Evolutionary conservation across 352 stramenopile species (phyloP), one percentile per base, ranked within the genome.

Genomic region (Phytopythium sindhum): DNA sequence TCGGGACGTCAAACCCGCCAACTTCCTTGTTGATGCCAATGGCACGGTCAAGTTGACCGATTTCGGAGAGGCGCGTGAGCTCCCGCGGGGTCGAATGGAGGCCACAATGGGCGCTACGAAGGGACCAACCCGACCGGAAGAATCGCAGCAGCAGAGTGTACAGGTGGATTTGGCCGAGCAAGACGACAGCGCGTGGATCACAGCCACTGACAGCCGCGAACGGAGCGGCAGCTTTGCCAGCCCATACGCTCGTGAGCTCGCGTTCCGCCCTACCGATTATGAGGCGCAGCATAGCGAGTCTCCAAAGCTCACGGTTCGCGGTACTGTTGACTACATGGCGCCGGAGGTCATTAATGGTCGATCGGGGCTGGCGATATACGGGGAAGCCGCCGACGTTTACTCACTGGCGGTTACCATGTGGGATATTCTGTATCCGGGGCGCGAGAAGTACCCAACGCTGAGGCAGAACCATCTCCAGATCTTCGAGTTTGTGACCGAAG

Each of bases 321-420:
- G 73, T 19, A 81, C 77, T 0, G 59, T 73, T 9, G 78, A 87
- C 31, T 91, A 87, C 65, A 77, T 85, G 64, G 83, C 83, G 1
- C 80, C 80, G 4, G 80, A 91, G 45, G 58, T 87, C 10, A 76
- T 88, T 35, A 67, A 78, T 24, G 75, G 71, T 15, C 72, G 76
- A 19, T 58, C 42, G 11, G 64, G 68, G 7, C 19, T 68, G 21
- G 54, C 62, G 5, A 62, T 59, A 3, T 84, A 87, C 51, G 68
- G 65, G 9, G 78, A 88, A 48, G 73, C 74, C 7, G 67, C 73
- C 4, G 78, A 89, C 61, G 67, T 89, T 2, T 89, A 85, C 68
- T 77, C 78, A 42, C 71, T 89, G 39, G 80, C 61, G 8, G 64
- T 89, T 28, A 87, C 81, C 11, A 78, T 89, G 61, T 91, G 82